Conservation (phyloP, 164 flowering plant species). For the Stephania cephalantha region DNA sequence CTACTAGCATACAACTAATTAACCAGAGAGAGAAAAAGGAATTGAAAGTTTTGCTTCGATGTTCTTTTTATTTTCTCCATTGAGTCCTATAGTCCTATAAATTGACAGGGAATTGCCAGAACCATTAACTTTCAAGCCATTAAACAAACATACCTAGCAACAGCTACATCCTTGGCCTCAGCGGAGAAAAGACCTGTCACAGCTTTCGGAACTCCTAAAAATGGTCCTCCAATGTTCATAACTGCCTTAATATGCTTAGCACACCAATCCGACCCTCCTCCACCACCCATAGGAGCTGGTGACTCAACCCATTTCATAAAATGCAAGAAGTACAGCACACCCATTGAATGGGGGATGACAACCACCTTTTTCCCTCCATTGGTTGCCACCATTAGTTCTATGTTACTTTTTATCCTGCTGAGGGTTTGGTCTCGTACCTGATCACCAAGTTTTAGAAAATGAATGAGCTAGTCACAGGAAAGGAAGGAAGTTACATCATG, state of each 20-base stretch:
- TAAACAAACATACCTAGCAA: slow-evolving; percentile 58
- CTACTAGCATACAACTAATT: neutral
- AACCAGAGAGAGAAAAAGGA: neutral
- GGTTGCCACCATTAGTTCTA: slow-evolving; percentile 55
- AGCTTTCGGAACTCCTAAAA: slow-evolving; percentile 96
- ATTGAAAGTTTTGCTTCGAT: neutral
- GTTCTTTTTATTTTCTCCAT: neutral
- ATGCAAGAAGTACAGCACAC: slow-evolving; percentile 59
- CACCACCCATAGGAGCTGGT: slow-evolving; percentile 70
- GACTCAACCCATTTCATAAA: slow-evolving; percentile 73
- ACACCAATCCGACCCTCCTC: slow-evolving; percentile 63
- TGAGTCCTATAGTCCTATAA: too few species aligned
- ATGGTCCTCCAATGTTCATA: slow-evolving; percentile 80
- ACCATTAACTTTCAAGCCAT: neutral
- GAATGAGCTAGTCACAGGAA: neutral
- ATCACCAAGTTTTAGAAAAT: slow-evolving; percentile 7
- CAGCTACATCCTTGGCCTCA: slow-evolving; percentile 93
- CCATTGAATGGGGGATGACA: slow-evolving; percentile 66
- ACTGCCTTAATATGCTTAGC: slow-evolving; percentile 55
- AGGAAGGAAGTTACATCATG: neutral
- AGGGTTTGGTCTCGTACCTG: slow-evolving; percentile 57
- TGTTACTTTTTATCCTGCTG: slow-evolving; percentile 56
- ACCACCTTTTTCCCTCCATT: slow-evolving; percentile 57
- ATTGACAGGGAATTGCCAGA: neutral
- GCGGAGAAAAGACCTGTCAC: slow-evolving; percentile 88